phyloP scores from a whole-genome alignment of 106 monocot genomes.

The Dendrobium nobile region DNA sequence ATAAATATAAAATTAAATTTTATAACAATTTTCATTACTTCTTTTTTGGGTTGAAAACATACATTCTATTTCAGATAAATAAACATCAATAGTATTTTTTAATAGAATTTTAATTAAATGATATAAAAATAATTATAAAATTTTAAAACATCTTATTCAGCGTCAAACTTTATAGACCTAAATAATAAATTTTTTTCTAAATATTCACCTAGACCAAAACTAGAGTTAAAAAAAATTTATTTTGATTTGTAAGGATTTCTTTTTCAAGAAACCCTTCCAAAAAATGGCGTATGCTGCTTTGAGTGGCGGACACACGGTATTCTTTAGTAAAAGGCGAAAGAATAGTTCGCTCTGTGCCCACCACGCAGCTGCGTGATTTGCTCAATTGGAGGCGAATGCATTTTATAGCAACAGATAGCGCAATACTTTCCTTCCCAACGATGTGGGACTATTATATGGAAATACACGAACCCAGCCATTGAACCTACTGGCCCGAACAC shows the following conservation, averaged over 20 bases:
- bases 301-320: slow-evolving; percentile 49
- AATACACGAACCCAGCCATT: too few species aligned
- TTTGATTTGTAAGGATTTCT: neutral
- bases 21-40: too few species aligned
- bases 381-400: neutral
- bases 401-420: neutral
- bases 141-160: too few species aligned
- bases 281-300: slow-evolving; percentile 8
- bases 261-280: neutral
- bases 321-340: slow-evolving; percentile 84
- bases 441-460: slow-evolving; percentile 7
- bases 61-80: too few species aligned
- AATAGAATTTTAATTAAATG: too few species aligned
- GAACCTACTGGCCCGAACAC: too few species aligned
- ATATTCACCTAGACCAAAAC: too few species aligned
- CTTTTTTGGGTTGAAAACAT: too few species aligned
- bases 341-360: slow-evolving; percentile 64
- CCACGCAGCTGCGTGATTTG: slow-evolving; percentile 39
- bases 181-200: too few species aligned
- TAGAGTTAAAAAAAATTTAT: neutral
- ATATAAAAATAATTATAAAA: neutral
- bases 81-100: too few species aligned
- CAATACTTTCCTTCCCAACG: neutral
- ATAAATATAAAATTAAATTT: too few species aligned
- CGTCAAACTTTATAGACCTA: too few species aligned